Conservation (phyloP, 768 basidiomycete species). For the Polyporus arcularius region DNA sequence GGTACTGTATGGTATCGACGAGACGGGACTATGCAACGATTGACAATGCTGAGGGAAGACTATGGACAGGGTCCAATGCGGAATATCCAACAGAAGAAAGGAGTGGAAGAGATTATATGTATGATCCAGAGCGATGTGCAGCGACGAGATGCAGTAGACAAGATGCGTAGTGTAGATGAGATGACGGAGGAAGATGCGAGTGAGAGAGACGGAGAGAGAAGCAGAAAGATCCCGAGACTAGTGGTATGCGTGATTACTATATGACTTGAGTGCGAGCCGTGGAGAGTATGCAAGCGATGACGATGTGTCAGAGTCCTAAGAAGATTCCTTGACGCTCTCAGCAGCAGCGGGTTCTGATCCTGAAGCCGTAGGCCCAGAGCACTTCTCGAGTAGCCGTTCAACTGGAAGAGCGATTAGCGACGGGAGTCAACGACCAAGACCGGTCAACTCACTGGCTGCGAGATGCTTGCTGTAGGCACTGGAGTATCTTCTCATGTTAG, state of each 20-base stretch:
- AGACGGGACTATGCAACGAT: slow-evolving; percentile 8
- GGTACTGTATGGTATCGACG: slow-evolving; percentile 17
- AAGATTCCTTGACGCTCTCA: slow-evolving; percentile 6
- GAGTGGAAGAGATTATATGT: slow-evolving; percentile 20
- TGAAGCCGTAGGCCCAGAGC: slow-evolving; percentile 9
- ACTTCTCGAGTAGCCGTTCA: slow-evolving; percentile 67
- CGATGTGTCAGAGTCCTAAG: slow-evolving; percentile 7
- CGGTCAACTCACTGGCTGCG: slow-evolving; percentile 61
- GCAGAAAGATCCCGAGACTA: not conserved
- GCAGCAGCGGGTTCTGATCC: not conserved
- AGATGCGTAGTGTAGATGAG: slow-evolving; percentile 2
- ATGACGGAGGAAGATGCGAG: slow-evolving; percentile 6
- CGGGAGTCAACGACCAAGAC: not conserved
- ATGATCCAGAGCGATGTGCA: slow-evolving; percentile 16
- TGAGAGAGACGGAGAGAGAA: slow-evolving; percentile 2
- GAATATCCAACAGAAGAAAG: slow-evolving; percentile 22
- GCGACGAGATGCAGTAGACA: slow-evolving; percentile 6
- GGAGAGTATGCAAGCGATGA: slow-evolving; percentile 12
- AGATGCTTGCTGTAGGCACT: slow-evolving; percentile 81
- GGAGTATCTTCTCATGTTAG: slow-evolving; percentile 69
- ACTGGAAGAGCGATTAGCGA: slow-evolving; percentile 41
- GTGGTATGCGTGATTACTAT: not conserved
- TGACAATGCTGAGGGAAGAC: not conserved
- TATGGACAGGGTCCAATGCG: slow-evolving; percentile 17
- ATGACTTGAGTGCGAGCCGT: not conserved